phyloP scores from a whole-genome alignment of 306 rosid species.

The Pachyrhizus erosus region DNA sequence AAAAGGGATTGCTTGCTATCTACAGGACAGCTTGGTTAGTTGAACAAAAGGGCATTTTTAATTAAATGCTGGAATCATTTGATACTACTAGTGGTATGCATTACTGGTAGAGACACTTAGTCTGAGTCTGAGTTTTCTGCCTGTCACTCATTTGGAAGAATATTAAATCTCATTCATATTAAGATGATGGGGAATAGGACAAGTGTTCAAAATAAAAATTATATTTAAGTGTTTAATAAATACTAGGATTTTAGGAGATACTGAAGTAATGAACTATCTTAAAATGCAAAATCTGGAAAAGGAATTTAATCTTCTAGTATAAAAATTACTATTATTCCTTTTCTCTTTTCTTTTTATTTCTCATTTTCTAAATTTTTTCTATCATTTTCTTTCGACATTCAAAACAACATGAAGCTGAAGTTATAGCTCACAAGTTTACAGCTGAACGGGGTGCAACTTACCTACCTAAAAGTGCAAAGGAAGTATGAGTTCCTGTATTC shows the following conservation, averaged over 20 bases:
- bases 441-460: neutral
- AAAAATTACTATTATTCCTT: neutral
- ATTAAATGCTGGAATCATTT: neutral
- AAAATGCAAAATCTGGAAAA: neutral
- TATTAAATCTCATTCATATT: neutral
- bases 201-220: neutral
- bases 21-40: constrained; percentile 15
- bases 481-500: constrained; percentile 24
- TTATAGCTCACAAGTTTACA: neutral
- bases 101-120: neutral
- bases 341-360: neutral
- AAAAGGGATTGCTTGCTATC: neutral
- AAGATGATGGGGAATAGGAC: neutral
- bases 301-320: neutral
- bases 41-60: neutral
- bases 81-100: neutral
- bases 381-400: neutral
- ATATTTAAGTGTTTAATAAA: neutral
- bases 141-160: neutral
- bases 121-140: neutral
- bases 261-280: neutral
- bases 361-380: neutral
- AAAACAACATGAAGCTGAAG: neutral
- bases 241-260: neutral
- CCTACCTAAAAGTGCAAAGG: constrained; percentile 35